A percentile compares a stretch with the other conserved stretches of the same genome.
Evolutionary conservation across 2,329 filamentous ascomycete species (phyloP).

Genomic region (Cadophora sp.): DNA sequence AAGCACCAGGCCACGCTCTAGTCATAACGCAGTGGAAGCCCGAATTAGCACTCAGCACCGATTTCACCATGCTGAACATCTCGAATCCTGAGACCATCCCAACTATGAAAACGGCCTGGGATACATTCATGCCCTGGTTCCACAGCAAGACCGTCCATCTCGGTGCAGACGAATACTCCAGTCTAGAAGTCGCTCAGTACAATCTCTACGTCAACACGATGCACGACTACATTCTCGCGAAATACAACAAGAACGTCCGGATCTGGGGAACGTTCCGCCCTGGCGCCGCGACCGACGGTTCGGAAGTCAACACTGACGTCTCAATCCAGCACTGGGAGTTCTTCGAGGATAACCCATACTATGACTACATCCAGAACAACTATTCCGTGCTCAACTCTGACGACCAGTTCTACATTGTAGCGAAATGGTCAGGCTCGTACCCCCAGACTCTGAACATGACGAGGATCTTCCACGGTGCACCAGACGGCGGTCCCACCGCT

Average conservation of each 20-base stretch:
- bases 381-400: constrained; percentile 61
- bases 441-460: constrained; percentile 54
- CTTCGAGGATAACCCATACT: constrained; percentile 57
- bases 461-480: constrained; percentile 53
- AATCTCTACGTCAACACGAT: constrained; percentile 61
- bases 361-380: constrained; percentile 47
- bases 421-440: constrained; percentile 56
- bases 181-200: constrained; percentile 55
- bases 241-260: constrained; percentile 53
- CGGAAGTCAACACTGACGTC: constrained; percentile 53
- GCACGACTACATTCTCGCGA: constrained; percentile 51
- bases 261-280: constrained; percentile 65
- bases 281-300: constrained; percentile 41
- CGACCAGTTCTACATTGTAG: constrained; percentile 58
- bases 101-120: constrained; percentile 59
- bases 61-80: constrained; percentile 61
- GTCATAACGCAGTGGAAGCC: constrained; percentile 66
- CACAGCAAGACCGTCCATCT: constrained; percentile 61
- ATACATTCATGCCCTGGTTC: constrained; percentile 62
- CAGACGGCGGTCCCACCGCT: constrained; percentile 52
- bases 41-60: constrained; percentile 54
- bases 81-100: constrained; percentile 61
- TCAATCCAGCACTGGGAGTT: constrained; percentile 63
- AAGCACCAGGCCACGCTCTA: constrained; percentile 63
- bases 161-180: constrained; percentile 62